Evolutionary conservation across 345 rosid species (phyloP).

Genomic region (Salix brachista): DNA sequence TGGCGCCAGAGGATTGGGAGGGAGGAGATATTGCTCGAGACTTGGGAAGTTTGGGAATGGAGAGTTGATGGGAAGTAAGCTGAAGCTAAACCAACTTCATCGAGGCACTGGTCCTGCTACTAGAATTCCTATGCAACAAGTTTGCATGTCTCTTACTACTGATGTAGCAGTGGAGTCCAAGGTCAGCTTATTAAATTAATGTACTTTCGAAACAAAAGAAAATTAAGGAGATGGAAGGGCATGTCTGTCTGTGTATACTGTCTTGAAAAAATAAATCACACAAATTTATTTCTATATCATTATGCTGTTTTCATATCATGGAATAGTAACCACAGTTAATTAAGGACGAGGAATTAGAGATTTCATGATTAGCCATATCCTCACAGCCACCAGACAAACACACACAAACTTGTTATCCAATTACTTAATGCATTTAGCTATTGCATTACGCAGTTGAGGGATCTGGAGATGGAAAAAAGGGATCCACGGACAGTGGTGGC

Average conservation of each 20-base stretch:
- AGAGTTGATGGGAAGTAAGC: slow-evolving; percentile 72
- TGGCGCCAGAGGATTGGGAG: slow-evolving; percentile 26
- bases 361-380: too few relatives aligned
- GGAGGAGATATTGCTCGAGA: slow-evolving; percentile 28
- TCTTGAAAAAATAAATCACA: too few relatives aligned
- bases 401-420: too few relatives aligned
- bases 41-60: slow-evolving; percentile 49
- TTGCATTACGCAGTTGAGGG: slow-evolving; percentile 45
- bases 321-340: too few relatives aligned
- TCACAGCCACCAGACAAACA: too few relatives aligned
- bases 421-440: too few relatives aligned
- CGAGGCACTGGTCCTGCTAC: neutral
- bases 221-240: too few relatives aligned
- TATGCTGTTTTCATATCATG: too few relatives aligned
- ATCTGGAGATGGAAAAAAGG: slow-evolving; percentile 57
- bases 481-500: slow-evolving; percentile 78
- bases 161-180: slow-evolving; percentile 41
- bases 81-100: slow-evolving; percentile 26
- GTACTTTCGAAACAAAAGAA: too few relatives aligned
- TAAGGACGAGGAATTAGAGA: too few relatives aligned
- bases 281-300: too few relatives aligned
- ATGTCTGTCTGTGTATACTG: too few relatives aligned
- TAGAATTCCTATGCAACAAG: slow-evolving; percentile 10
- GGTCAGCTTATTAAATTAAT: slow-evolving; percentile 26
- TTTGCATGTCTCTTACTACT: slow-evolving; percentile 54